Base-by-base conservation (phyloP, 371 early-diverging fungal genomes). In the Apophysomyces ossiformis region DNA sequence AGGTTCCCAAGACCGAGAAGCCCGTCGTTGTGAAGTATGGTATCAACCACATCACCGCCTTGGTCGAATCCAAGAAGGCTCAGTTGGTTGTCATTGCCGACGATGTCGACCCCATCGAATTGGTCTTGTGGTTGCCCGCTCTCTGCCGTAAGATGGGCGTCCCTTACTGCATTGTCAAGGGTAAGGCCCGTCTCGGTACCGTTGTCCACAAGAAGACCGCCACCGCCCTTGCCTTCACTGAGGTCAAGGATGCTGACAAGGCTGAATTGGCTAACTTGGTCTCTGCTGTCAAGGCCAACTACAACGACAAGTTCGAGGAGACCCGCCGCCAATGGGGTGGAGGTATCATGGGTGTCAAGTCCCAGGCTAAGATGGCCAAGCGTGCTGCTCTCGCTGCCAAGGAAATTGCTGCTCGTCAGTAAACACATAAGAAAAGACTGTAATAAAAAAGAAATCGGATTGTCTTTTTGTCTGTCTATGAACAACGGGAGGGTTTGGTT, bases 121-220 rank as follows among this genome's bases (percentile, higher is more conserved):
- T 99, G 69, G 99, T 99, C 69, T 77, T 99, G 72, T 99, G 96
- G 95, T 89, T 99, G 76, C 99, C 99, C 65, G 98, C 99, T 69
- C 94, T 99, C 57, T 99, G 99, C 92, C 96, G 97, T 83, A 99
- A 99, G 95, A 98, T 99, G 99, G 97, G 97, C 73, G 90, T 99
- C 85, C 98, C 99, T 60, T 99, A 99, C 93, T 91, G 90, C 86
- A 97, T 99, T 78, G 97, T 99, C 81, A 97, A 99, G 92, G 89
- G 93, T 77, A 98, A 99, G 92, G 89, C 94, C 77, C 92, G 95
- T 77, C 93, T 99, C 73, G 99, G 99, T 77, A 91, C 93, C 60
- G 90, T 99, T 58, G 98, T 99, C 69, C 96, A 99, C 93, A 92
- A 97, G 89, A 99, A 99, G 96, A 96, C 94, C 63, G 96, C 98